phyloP scores from a whole-genome alignment of 352 stramenopile genomes.

The Pythium monospermum region DNA sequence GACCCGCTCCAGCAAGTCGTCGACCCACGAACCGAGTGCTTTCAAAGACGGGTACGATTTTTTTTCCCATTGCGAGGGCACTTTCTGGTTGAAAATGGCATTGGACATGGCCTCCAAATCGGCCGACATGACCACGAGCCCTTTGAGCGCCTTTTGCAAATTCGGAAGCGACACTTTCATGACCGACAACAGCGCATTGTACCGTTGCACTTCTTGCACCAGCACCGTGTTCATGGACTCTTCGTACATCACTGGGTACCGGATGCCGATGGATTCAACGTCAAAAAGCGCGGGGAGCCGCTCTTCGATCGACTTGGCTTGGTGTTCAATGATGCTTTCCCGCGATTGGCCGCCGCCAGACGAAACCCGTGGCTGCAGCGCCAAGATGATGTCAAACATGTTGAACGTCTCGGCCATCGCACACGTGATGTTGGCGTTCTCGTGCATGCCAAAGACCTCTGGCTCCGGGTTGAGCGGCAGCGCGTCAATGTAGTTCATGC shows the following conservation, averaged over 20 bases:
- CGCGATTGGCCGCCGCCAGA: conserved; percentile 70
- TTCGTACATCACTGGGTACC: conserved; percentile 84
- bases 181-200: conserved; percentile 80
- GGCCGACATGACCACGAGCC: conserved; percentile 55
- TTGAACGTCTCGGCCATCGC: conserved; percentile 87
- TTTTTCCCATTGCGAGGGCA: conserved; percentile 82
- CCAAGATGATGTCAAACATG: conserved; percentile 84
- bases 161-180: conserved; percentile 84
- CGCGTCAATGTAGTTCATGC: conserved; percentile 85
- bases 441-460: conserved; percentile 93
- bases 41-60: conserved; percentile 92
- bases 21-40: conserved; percentile 81
- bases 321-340: conserved; percentile 86
- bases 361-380: conserved; percentile 79
- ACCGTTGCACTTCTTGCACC: conserved; percentile 90
- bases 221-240: conserved; percentile 92
- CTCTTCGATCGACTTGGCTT: conserved; percentile 79
- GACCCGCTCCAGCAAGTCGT: conserved; percentile 78
- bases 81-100: conserved; percentile 83
- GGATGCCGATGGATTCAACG: conserved; percentile 77
- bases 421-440: conserved; percentile 94
- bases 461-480: conserved; percentile 87
- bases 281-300: conserved; percentile 76
- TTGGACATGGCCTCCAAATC: conserved; percentile 78
- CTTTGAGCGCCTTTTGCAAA: conserved; percentile 84